A percentile compares a stretch with the other conserved stretches of the same genome.
phyloP scores from a whole-genome alignment of 495 filamentous ascomycete genomes.

The Xylaria castorea region DNA sequence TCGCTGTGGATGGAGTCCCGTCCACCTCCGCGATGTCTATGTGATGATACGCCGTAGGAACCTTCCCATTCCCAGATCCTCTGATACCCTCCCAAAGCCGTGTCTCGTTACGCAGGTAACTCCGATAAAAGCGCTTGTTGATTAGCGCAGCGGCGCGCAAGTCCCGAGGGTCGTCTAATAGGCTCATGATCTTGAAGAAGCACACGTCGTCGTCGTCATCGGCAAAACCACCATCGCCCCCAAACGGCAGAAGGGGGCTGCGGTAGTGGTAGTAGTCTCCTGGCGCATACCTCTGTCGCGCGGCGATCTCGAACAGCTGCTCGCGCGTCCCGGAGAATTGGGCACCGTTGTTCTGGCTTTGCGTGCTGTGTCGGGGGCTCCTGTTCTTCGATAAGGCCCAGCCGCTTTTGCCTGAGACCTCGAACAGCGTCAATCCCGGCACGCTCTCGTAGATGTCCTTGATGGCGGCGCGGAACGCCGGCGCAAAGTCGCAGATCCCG shows the following conservation, averaged over 20 bases:
- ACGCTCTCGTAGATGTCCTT: constrained; percentile 51
- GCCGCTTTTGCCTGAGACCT: constrained; percentile 38
- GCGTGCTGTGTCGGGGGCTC: constrained; percentile 21
- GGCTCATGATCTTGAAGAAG: constrained; percentile 36
- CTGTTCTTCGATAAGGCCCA: constrained; percentile 43
- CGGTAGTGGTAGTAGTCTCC: neutral
- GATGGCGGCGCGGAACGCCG: constrained; percentile 46
- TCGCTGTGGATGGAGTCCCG: neutral
- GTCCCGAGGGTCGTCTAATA: constrained; percentile 39
- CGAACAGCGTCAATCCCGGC: constrained; percentile 43
- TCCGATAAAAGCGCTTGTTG: constrained; percentile 40
- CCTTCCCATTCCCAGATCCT: neutral
- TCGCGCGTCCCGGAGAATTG: constrained; percentile 1
- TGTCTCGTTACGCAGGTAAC: constrained; percentile 41
- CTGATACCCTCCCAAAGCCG: constrained; percentile 24
- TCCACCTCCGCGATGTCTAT: neutral
- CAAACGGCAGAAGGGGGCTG: neutral
- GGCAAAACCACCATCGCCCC: neutral
- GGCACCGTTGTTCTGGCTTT: neutral
- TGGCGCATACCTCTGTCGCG: constrained; percentile 9
- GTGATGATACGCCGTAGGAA: neutral
- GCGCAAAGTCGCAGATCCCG: constrained; percentile 49
- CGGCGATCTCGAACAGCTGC: constrained; percentile 29
- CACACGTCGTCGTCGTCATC: constrained; percentile 34
- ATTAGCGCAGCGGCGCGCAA: constrained; percentile 41